Base-by-base conservation (phyloP, 2,329 filamentous ascomycete species). In the Aspergillus novoparasiticus region DNA sequence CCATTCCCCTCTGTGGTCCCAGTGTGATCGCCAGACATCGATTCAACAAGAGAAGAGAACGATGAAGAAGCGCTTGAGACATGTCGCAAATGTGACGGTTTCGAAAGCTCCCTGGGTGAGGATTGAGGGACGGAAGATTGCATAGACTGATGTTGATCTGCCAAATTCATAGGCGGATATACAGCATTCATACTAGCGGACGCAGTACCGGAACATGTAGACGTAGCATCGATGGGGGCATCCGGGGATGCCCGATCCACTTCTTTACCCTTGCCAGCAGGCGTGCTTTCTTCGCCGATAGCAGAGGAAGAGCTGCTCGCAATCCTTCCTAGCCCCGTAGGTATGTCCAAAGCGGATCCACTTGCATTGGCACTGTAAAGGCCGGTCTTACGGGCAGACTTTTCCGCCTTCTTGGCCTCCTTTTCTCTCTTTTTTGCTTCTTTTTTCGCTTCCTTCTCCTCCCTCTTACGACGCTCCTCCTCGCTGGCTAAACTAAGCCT, bases 401-500 rank as follows among this genome's bases (percentile, higher is more conserved):
- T 89, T 61, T 85, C 86, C 0, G 83, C 85, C 75, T 94, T 95
- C 69, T 92, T 92, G 48, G 92, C 90, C 66, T 93, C 91, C 77
- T 96, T 96, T 64, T 93, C 91, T 60, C 87, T 87, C 71, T 90
- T 93, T 81, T 96, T 97, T 1, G 90, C 89, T 63, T 94, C 90
- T 73, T 96, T 97, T 30, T 85, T 86, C 0, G 86, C 85, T 63
- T 93, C 91, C 74, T 94, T 94, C 57, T 95, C 92, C 56, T 91
- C 89, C 72, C 92, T 95, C 54, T 87, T 90, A 69, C 93, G 91
- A n/a, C 94, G 87, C 48, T 98, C 94, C 72, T 98, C 94, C 75
- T 99, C 95, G 1, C 92, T 90, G 0, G 91, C 93, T n/a, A 99
- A 82, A 55, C 93, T 97, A 34, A 97, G 78, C 45, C 95, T 86